Evolutionary conservation across 2,329 filamentous ascomycete species (phyloP), one percentile per base, ranked within the genome.

Genomic region (Endoconidiophora polonica): DNA sequence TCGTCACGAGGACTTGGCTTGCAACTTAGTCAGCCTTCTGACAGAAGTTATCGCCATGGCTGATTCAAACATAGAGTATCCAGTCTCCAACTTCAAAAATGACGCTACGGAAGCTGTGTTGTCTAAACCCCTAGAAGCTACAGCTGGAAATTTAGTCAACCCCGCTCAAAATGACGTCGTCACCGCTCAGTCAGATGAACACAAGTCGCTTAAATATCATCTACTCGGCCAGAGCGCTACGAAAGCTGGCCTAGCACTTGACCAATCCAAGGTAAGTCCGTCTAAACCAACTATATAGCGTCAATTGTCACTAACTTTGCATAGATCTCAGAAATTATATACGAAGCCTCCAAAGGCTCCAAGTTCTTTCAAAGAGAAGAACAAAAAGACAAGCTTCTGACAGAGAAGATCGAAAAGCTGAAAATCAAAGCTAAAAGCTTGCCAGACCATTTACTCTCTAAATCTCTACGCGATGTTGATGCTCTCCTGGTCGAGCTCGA

Each of bases 321-420:
- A 24, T 24, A 82, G 79, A 87, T 98, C 46, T 93, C 88, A 2
- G 88, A 96, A 58, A 81, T 96, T 57, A 98, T 98, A 54, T 96
- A 95, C 66, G 86, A 94, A 63, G 87, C 88, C 9, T 95, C 87
- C 14, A 95, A 93, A 62, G 91, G 91, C 44, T 94, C 86, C 57
- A 95, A 94, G 62, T 98, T 82, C 68, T 98, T 96, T 72, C 85
- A 82, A 57, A 86, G 88, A 53, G 91, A 98, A 63, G 83, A 94
- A 61, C 73, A 68, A 51, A 82, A 81, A 58, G 90, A 96, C 67
- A 81, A 82, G 58, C 72, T 76, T 42, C 74, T 96, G 18, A 95
- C 90, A 0, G 72, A 80, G 50, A 95, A 94, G 63, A 95, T 96
- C 58, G 77, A 81, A 48, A 74, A 76, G 40, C 90, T 95, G 52